Base-by-base conservation (phyloP, 139 green algal genomes). In the Chlamydomonas schloesseri region DNA sequence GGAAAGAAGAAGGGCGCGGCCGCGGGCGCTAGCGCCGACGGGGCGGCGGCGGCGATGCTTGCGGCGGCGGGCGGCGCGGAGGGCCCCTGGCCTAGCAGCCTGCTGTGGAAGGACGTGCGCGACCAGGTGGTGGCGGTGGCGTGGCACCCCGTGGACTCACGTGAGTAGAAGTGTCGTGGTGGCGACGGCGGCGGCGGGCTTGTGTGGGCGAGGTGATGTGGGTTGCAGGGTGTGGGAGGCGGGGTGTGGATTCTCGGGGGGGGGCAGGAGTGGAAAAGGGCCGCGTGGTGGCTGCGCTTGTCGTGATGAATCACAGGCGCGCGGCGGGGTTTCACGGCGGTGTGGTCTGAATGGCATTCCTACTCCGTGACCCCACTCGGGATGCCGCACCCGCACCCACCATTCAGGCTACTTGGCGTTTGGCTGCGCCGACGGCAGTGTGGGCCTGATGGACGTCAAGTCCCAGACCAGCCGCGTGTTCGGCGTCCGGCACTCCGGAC, bases 401-500 rank as follows among this genome's bases (percentile, higher is more conserved):
- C 8, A 50, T 50, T 13, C 90, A 90, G 83, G 87, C 37, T 75
- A 88, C 31, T 69, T 94, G 24, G 91, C 88, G 2, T 92, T 91
- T 71, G 91, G 91, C 33, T 94, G 90, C 78, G 34, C 55, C 21
- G 87, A 94, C 47, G 91, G 91, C 75, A 83, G 64, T 0, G 87
- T 94, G 42, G 91, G 90, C 26, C 34, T 93, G 17, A 88, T 91
- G 73, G 88, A 93, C 47, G 70, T 81, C 0, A 58, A 50, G 0
- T 53, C 42, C 5, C 68, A 90, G 28, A 34, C 50, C 29, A 69
- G 77, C 11, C 28, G 58, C 1, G 42, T 89, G 29, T 87, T 72
- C 36, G 26, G 31, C 23, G 55, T 69, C 34, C 83, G 89, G 31
- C 89, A 92, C 68, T 69, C 78, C 50, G 89, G 86, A 0, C 89